phyloP scores from a whole-genome alignment of 768 basidiomycete species.

The Rhodotorula sphaerocarpa region DNA sequence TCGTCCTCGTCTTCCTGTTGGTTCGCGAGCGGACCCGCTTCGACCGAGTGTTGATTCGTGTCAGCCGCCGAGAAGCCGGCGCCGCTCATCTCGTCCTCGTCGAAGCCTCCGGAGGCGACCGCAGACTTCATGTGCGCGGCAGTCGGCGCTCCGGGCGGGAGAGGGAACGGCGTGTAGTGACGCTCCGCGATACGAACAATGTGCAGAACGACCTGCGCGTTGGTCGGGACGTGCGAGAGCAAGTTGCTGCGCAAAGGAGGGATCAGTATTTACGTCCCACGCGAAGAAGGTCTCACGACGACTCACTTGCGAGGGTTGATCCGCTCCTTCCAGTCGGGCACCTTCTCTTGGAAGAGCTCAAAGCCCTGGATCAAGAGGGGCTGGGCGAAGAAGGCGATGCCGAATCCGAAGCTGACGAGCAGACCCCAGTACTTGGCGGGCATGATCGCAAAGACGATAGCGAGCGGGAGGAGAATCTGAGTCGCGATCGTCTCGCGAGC shows the following conservation, averaged over 20 bases:
- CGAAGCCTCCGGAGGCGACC: conserved; percentile 40
- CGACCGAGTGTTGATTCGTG: conserved; percentile 8
- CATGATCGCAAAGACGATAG: conserved; percentile 24
- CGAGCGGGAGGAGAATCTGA: conserved; percentile 42
- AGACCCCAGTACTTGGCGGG: conserved; percentile 43
- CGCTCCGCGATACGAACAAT: conserved; percentile 44
- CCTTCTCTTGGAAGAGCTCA: conserved; percentile 39
- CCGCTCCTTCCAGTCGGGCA: conserved; percentile 46
- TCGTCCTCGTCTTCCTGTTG: background rate
- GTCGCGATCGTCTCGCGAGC: conserved; percentile 45
- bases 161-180: conserved; percentile 34
- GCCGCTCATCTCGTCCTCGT: conserved; percentile 17
- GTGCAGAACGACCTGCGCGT: conserved; percentile 45
- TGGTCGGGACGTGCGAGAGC: conserved; percentile 45
- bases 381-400: conserved; percentile 45
- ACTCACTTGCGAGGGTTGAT: conserved; percentile 44
- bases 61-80: background rate
- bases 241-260: conserved; percentile 39
- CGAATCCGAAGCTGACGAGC: conserved; percentile 42
- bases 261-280: background rate
- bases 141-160: conserved; percentile 36
- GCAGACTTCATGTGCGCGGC: conserved; percentile 42
- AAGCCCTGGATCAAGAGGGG: conserved; percentile 42
- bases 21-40: conserved; percentile 24
- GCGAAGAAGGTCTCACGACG: background rate